These are phyloP conservation scores for Kingdonia uniflora DNA, from an alignment of 164 flowering plant genomes.

Conservation along the genomic window DNA sequence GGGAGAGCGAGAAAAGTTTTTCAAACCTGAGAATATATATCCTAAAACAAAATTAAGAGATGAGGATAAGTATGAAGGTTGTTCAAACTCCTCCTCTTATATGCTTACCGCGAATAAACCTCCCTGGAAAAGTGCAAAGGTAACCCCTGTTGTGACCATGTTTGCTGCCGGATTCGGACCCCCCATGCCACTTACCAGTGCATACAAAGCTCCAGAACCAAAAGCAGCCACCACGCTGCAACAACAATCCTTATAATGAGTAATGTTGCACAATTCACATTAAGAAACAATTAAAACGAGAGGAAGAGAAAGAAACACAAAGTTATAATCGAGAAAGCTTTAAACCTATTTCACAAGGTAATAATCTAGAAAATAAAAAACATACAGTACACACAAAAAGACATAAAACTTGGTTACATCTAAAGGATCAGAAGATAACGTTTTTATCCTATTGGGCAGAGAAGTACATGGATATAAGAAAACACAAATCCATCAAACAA, in stretches of 20 bases:
- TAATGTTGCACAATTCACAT: too few relatives aligned
- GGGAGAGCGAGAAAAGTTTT: too few relatives aligned
- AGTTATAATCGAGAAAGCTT: not conserved
- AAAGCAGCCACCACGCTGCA: conserved; percentile 96
- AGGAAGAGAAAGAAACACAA: not conserved
- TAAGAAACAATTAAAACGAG: too few relatives aligned
- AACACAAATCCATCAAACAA: too few relatives aligned
- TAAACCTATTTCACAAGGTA: not conserved
- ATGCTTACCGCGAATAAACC: conserved; percentile 67
- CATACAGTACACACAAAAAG: not conserved
- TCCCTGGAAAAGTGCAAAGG: conserved; percentile 91
- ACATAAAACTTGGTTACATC: too few relatives aligned
- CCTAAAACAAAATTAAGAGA: not conserved
- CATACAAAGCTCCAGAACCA: conserved; percentile 92
- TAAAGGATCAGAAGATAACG: too few relatives aligned
- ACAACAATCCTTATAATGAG: conserved; percentile 7
- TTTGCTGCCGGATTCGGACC: conserved; percentile 67
- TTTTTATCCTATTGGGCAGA: too few relatives aligned
- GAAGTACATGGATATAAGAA: too few relatives aligned
- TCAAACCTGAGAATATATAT: too few relatives aligned
- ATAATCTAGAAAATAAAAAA: not conserved
- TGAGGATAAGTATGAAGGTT: too few relatives aligned
- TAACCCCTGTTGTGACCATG: conserved; percentile 67
- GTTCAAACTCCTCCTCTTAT: not conserved
- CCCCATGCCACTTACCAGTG: conserved; percentile 90